Evolutionary conservation across 2,329 filamentous ascomycete genomes (phyloP).

Genomic region (Pseudonectria foliicola): DNA sequence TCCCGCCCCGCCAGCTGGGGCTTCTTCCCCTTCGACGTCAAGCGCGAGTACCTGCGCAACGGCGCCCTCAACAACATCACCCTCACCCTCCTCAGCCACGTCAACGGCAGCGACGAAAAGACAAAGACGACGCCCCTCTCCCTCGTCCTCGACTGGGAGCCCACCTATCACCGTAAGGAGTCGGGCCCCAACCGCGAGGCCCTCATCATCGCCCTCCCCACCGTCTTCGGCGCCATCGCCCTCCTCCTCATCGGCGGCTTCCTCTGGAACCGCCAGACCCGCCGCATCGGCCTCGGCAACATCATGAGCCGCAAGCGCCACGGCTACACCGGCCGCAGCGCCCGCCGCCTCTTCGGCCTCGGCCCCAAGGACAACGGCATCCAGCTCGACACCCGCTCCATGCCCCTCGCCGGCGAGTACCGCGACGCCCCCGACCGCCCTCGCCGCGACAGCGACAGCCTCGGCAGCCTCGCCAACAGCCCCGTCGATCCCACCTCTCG

Average conservation of each 20-base stretch:
- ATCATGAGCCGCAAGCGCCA: conserved; percentile 40
- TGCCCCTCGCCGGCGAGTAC: conserved; percentile 22
- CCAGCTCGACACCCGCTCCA: conserved; percentile 33
- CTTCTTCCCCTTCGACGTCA: conserved; percentile 41
- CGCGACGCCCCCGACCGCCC: conserved; percentile 25
- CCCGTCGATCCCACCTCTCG: conserved; percentile 37
- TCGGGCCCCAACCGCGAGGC: conserved; percentile 30
- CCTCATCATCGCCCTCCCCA: conserved; percentile 47
- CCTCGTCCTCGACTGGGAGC: conserved; percentile 26
- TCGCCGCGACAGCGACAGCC: conserved; percentile 38
- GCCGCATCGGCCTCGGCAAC: conserved; percentile 43
- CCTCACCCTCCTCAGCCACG: conserved; percentile 35
- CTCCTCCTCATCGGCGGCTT: conserved; percentile 47
- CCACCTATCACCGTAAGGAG: conserved; percentile 29
- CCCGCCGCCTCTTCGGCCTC: conserved; percentile 28
- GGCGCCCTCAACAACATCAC: conserved; percentile 39
- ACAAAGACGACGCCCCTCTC: conserved; percentile 37
- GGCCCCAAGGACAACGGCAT: conserved; percentile 34
- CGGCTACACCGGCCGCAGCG: conserved; percentile 37
- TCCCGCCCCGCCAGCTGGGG: conserved; percentile 35
- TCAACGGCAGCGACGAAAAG: conserved; percentile 27
- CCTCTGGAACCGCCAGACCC: conserved; percentile 47
- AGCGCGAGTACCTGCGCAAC: conserved; percentile 29
- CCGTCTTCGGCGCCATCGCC: conserved; percentile 39
- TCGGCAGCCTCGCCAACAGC: conserved; percentile 42